Conservation (phyloP, 192 early-diverging fungal genomes). For the Gaertneriomyces sp. region DNA sequence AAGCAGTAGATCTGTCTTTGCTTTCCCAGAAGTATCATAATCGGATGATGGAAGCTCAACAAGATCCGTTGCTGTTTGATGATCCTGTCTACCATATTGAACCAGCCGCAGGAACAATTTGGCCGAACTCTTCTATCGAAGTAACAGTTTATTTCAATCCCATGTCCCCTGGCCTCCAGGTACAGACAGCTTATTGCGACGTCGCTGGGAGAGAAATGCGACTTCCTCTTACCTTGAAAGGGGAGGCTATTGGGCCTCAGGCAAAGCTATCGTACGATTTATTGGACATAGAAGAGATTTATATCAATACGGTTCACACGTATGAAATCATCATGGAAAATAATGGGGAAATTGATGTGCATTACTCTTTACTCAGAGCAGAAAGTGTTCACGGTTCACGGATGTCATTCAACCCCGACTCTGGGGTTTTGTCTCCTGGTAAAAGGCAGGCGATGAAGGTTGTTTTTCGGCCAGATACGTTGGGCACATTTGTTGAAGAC, state of each 20-base stretch:
- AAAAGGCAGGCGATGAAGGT: slow-evolving; percentile 44
- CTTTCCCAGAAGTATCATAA: slow-evolving; percentile 36
- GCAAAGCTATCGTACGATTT: slow-evolving; percentile 53
- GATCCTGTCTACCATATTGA: slow-evolving; percentile 43
- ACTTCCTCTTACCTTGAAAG: slow-evolving; percentile 51
- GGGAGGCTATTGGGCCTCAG: slow-evolving; percentile 53
- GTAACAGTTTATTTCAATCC: slow-evolving; percentile 49
- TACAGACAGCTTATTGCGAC: slow-evolving; percentile 45
- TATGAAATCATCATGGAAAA: slow-evolving; percentile 58
- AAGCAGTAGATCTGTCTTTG: slow-evolving; percentile 20
- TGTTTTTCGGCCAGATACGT: slow-evolving; percentile 39
- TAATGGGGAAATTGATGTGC: slow-evolving; percentile 48
- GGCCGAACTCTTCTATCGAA: slow-evolving; percentile 52
- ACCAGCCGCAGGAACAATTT: slow-evolving; percentile 46
- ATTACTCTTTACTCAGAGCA: slow-evolving; percentile 26
- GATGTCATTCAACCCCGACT: slow-evolving; percentile 45
- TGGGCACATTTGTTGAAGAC: slow-evolving; percentile 54
- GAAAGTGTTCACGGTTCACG: slow-evolving; percentile 42
- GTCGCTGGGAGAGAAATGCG: slow-evolving; percentile 52
- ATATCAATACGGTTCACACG: slow-evolving; percentile 50
- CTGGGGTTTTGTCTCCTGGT: slow-evolving; percentile 43
- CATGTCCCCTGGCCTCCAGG: slow-evolving; percentile 32
- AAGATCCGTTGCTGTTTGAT: slow-evolving; percentile 39
- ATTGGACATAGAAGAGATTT: slow-evolving; percentile 51
- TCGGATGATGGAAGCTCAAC: slow-evolving; percentile 30